These are phyloP conservation scores for Pseudopyricularia javanii DNA, from an alignment of 2,329 filamentous ascomycete genomes.

Conservation along the genomic window DNA sequence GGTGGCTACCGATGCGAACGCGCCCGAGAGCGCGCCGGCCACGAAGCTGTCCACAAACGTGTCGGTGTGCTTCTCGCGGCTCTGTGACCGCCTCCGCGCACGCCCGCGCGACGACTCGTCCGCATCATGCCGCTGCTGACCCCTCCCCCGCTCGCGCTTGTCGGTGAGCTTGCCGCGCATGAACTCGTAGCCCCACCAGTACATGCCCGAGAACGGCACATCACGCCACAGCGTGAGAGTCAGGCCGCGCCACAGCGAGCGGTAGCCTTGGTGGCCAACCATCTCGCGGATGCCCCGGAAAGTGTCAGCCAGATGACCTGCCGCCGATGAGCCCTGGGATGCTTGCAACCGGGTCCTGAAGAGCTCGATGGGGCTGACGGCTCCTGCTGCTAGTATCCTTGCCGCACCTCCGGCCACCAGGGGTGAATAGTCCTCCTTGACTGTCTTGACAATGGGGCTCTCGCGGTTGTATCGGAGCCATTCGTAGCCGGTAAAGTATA, in stretches of 20 bases:
- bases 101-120: slow-evolving; percentile 21
- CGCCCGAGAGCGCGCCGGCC: slow-evolving; percentile 72
- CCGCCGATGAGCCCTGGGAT: slow-evolving; percentile 41
- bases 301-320: slow-evolving; percentile 68
- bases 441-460: slow-evolving; percentile 56
- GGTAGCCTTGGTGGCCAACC: slow-evolving; percentile 65
- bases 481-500: slow-evolving; percentile 97
- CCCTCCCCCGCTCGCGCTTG: slow-evolving; percentile 41
- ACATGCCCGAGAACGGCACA: slow-evolving; percentile 91
- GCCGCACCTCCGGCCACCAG: slow-evolving; percentile 70
- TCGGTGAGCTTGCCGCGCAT: slow-evolving; percentile 62
- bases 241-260: slow-evolving; percentile 79
- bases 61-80: slow-evolving; percentile 56
- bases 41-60: slow-evolving; percentile 85
- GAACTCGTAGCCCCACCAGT: slow-evolving; percentile 96
- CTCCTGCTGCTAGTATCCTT: slow-evolving; percentile 66
- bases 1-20: slow-evolving; percentile 75
- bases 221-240: slow-evolving; percentile 91
- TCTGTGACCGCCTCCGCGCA: slow-evolving; percentile 43
- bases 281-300: slow-evolving; percentile 65
- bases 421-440: slow-evolving; percentile 63
- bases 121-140: slow-evolving; percentile 25
- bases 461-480: slow-evolving; percentile 66
- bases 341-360: slow-evolving; percentile 89
- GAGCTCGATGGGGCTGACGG: slow-evolving; percentile 85